Evolutionary conservation across 352 stramenopile genomes (phyloP), one percentile per base, ranked within the genome.

Genomic region (Phytopythium aichiense): DNA sequence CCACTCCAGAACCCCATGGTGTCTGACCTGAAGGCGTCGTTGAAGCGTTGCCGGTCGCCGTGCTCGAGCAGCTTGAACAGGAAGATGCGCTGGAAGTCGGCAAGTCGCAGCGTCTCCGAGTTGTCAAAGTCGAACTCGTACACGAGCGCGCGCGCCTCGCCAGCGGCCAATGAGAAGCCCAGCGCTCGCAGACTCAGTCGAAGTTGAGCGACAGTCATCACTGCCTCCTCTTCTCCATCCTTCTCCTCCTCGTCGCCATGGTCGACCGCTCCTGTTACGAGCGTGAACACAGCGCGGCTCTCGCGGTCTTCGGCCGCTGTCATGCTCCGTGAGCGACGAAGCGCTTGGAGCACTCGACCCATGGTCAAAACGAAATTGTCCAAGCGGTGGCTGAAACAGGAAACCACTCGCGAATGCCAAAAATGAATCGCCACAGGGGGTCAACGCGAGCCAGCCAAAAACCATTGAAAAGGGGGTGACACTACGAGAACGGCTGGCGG

Each of bases 101-200:
- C 60, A 31, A 80, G 61, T 1, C 49, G 62, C 49, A 82, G 68
- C 22, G 62, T 69, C 22, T 56, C 56, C 0, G 71, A 62, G 52
- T 62, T 63, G n/a, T 68, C 65, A 56, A 74, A 82, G 66, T 82
- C 74, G 45, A 82, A 78, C 58, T 79, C 71, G 58, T 82, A 80
- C 25, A 80, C 69, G 18, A 82, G 68, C 23, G 62, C 48, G 23
- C 59, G 40, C 8, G 66, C 69, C 40, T 82, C 74, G 2, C 35
- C 52, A 23, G 65, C 67, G 0, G 53, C 46, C 7, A 73, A 25
- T 15, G 20, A 48, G 46, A 78, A 78, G 8, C 64, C 69, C 25
- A 82, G 46, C 33, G 71, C 71, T 31, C 57, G 56, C 28, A 82
- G 61, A 63, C 69, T 74, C 46, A 60, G 23, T 43, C 74, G 75